These are phyloP conservation scores for Ustilago trichophora DNA, from an alignment of 1,284 basidiomycete species.

Conservation along the genomic window DNA sequence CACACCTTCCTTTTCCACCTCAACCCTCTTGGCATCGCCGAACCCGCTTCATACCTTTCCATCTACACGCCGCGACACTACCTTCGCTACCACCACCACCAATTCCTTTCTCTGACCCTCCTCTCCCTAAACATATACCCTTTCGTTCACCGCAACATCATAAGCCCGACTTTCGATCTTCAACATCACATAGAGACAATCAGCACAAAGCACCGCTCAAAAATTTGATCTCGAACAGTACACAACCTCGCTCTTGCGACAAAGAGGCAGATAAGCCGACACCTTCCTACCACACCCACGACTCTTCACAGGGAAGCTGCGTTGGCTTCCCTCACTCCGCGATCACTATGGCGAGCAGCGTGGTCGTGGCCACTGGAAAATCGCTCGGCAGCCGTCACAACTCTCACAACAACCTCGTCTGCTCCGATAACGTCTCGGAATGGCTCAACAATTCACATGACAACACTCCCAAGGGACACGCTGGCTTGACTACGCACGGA, in stretches of 20 bases:
- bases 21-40: neutral
- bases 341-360: constrained; percentile 24
- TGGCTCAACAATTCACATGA: constrained; percentile 28
- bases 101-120: too few relatives aligned
- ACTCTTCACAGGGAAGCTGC: constrained; percentile 6
- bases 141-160: too few relatives aligned
- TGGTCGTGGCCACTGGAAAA: constrained; percentile 20
- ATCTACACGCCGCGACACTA: neutral
- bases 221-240: neutral
- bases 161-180: too few relatives aligned
- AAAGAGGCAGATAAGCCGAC: neutral
- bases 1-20: constrained; percentile 24
- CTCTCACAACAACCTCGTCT: constrained; percentile 38
- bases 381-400: constrained; percentile 47
- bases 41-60: neutral
- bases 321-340: constrained; percentile 12
- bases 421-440: constrained; percentile 31
- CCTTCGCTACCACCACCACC: neutral
- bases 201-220: too few relatives aligned
- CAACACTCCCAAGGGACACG: constrained; percentile 29
- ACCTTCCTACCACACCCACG: neutral
- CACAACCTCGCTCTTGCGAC: constrained; percentile 1
- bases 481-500: constrained; percentile 1
- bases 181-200: too few relatives aligned
- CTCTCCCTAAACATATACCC: too few relatives aligned